A percentile compares a stretch with the other conserved stretches of the same genome.
These are phyloP conservation scores for Davidsoniella neocaledoniae DNA, from an alignment of 2,329 filamentous ascomycete species.

Conservation along the genomic window DNA sequence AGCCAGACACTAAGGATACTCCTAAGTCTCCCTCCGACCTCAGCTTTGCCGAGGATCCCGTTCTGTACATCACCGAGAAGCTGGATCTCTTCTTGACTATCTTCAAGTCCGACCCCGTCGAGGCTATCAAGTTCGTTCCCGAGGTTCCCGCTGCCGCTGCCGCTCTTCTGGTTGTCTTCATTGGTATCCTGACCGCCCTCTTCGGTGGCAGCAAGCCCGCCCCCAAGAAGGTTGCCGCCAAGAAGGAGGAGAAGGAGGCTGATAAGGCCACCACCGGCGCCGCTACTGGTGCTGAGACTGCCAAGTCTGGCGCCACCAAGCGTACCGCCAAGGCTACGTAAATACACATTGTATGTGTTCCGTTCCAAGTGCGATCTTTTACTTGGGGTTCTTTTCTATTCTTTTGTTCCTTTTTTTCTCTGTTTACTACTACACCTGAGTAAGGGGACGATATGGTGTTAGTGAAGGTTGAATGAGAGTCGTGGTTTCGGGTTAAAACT, in stretches of 20 bases:
- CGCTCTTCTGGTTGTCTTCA: constrained; percentile 49
- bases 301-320: constrained; percentile 56
- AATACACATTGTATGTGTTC: not conserved
- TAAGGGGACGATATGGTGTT: not conserved
- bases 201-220: constrained; percentile 48
- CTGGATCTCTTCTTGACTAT: constrained; percentile 77
- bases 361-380: not conserved
- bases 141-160: constrained; percentile 73
- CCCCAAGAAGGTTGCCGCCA: constrained; percentile 55
- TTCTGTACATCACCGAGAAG: constrained; percentile 82
- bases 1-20: constrained; percentile 33
- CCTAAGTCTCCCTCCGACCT: constrained; percentile 59
- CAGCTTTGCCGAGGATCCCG: constrained; percentile 79
- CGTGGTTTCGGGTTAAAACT: constrained; percentile 9
- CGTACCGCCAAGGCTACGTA: constrained; percentile 32
- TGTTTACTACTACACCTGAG: not conserved
- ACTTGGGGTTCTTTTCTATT: not conserved
- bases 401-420: not conserved
- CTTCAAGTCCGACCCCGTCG: constrained; percentile 61
- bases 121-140: constrained; percentile 77
- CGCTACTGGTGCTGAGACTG: constrained; percentile 48
- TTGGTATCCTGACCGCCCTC: constrained; percentile 53
- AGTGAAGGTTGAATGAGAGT: not conserved
- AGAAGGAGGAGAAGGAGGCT: constrained; percentile 47
- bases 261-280: constrained; percentile 49